Percentiles rank a stretch among this genome's conserved stretches.
These are phyloP conservation scores for Bipolaris bicolor DNA, from an alignment of 2,329 filamentous ascomycete species.

Conservation along the genomic window DNA sequence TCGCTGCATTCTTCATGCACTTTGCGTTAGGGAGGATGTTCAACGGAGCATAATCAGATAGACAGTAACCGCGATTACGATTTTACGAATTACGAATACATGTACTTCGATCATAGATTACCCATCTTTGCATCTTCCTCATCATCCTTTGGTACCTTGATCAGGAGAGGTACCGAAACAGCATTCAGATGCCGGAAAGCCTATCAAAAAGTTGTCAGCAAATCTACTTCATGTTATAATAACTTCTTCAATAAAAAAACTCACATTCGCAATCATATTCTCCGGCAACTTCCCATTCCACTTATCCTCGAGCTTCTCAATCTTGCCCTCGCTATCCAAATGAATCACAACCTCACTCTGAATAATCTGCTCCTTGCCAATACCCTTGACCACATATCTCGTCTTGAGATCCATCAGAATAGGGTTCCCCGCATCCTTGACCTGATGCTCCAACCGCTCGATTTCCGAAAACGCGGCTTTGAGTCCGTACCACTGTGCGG, in stretches of 20 bases:
- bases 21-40: conserved; percentile 40
- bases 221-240: too few relatives aligned
- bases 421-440: conserved; percentile 63
- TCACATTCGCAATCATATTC: conserved; percentile 57
- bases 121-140: conserved; percentile 59
- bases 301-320: conserved; percentile 60
- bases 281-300: conserved; percentile 63
- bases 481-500: conserved; percentile 65
- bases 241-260: conserved; percentile 22
- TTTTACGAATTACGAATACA: conserved; percentile 32
- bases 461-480: conserved; percentile 64
- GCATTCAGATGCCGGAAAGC: conserved; percentile 61
- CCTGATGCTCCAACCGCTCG: conserved; percentile 60
- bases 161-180: conserved; percentile 58
- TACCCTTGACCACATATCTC: conserved; percentile 60
- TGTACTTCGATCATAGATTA: conserved; percentile 40
- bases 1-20: conserved; percentile 29
- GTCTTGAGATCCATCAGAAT: conserved; percentile 63
- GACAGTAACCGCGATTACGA: conserved; percentile 22
- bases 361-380: conserved; percentile 59
- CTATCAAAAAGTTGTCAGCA: conserved; percentile 36
- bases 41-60: conserved; percentile 17
- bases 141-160: conserved; percentile 60
- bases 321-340: conserved; percentile 52
- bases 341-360: conserved; percentile 57